A percentile compares a stretch with the other conserved stretches of the same genome.
phyloP scores from a whole-genome alignment of 2,329 filamentous ascomycete species.

The Monilinia vaccinii-corymbosi region DNA sequence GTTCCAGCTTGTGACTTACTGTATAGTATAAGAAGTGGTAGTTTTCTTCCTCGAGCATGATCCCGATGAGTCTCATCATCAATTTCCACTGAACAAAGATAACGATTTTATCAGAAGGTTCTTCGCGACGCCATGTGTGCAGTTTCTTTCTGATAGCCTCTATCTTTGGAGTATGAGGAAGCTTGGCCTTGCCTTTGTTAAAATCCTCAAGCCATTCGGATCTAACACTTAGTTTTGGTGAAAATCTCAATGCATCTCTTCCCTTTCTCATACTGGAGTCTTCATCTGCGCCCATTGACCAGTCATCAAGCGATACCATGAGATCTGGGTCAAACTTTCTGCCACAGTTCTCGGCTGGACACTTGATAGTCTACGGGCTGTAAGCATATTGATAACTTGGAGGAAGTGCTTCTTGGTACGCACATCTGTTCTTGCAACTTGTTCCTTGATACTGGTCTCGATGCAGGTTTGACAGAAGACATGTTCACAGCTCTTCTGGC shows the following conservation, averaged over 20 bases:
- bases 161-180: neutral
- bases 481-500: neutral
- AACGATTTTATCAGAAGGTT: neutral
- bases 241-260: neutral
- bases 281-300: neutral
- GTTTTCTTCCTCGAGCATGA: neutral
- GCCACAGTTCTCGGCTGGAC: neutral
- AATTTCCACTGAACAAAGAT: neutral
- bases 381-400: neutral
- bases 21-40: neutral
- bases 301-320: neutral
- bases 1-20: neutral
- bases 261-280: neutral
- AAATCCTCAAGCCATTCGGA: constrained; percentile 1
- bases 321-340: neutral
- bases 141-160: neutral
- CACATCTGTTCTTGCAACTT: neutral
- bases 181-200: neutral
- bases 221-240: neutral
- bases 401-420: neutral
- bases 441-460: neutral
- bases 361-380: neutral
- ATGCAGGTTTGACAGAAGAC: neutral
- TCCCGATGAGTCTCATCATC: constrained; percentile 2
- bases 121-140: neutral